A percentile compares a stretch with the other conserved stretches of the same genome.
Conservation (phyloP, 208 protist genomes). For the Leishmania martiniquensis region DNA sequence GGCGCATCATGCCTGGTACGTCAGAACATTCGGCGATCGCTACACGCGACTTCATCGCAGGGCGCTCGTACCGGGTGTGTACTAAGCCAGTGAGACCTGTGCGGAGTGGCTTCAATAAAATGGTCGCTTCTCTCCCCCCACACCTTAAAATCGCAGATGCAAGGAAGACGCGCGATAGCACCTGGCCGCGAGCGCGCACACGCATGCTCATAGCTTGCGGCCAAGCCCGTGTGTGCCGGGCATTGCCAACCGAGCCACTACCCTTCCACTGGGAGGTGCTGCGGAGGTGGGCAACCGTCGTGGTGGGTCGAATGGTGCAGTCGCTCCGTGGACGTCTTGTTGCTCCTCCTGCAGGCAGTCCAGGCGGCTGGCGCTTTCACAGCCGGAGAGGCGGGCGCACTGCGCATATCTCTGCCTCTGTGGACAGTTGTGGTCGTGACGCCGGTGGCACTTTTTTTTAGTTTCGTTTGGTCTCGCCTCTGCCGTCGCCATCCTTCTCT, state of each 20-base stretch:
- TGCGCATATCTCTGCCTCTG: slow-evolving; percentile 8
- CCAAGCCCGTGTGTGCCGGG: background rate
- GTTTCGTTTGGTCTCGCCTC: background rate
- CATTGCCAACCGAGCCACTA: background rate
- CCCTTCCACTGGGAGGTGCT: background rate
- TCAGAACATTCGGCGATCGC: slow-evolving; percentile 45
- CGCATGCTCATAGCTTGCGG: background rate
- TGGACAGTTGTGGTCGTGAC: background rate
- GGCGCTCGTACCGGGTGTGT: slow-evolving; percentile 47
- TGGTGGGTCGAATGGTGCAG: too few species aligned
- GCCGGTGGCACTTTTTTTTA: background rate
- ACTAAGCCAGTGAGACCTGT: slow-evolving; percentile 5
- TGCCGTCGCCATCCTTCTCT: background rate
- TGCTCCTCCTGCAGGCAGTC: background rate
- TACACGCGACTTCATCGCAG: slow-evolving; percentile 49
- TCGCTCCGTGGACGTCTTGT: too few species aligned
- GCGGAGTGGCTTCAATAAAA: too few species aligned
- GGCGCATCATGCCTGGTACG: slow-evolving; percentile 78
- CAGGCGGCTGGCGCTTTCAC: background rate
- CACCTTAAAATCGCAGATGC: background rate
- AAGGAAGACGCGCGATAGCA: background rate
- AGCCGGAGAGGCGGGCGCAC: background rate
- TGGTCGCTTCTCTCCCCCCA: background rate
- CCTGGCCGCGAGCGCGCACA: background rate
- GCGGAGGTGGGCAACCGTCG: too few species aligned